Percentiles rank a stretch among this genome's conserved stretches.
phyloP scores from a whole-genome alignment of 2,329 filamentous ascomycete genomes.

The Pleomassaria siparia region DNA sequence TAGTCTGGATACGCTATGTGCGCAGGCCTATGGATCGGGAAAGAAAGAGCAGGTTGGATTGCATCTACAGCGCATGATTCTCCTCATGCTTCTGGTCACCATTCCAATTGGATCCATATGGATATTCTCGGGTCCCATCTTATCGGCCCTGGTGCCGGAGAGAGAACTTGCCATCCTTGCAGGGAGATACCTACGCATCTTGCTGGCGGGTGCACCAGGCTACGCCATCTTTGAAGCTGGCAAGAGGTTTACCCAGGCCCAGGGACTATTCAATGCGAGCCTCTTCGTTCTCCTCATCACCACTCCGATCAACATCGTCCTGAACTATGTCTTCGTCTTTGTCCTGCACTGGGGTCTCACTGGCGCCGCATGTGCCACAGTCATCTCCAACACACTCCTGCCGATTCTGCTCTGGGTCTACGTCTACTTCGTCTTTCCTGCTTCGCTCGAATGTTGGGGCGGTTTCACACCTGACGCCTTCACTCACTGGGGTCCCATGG shows the following conservation, averaged over 20 bases:
- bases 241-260: conserved; percentile 58
- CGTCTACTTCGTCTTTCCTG: conserved; percentile 43
- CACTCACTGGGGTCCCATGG: conserved; percentile 79
- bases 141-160: conserved; percentile 52
- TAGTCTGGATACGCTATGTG: conserved; percentile 54
- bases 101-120: conserved; percentile 54
- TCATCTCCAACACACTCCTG: conserved; percentile 53
- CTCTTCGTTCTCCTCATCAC: conserved; percentile 52
- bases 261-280: conserved; percentile 56
- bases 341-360: conserved; percentile 49
- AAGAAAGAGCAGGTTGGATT: conserved; percentile 53
- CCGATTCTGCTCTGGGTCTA: conserved; percentile 53
- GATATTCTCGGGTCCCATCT: conserved; percentile 51
- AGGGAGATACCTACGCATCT: conserved; percentile 52
- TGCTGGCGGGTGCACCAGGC: conserved; percentile 54
- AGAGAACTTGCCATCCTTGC: conserved; percentile 52
- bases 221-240: conserved; percentile 58
- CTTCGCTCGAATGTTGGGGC: conserved; percentile 62
- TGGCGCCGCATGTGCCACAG: conserved; percentile 55
- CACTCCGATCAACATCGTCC: conserved; percentile 51
- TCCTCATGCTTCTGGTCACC: conserved; percentile 51
- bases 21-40: conserved; percentile 55
- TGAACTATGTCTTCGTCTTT: conserved; percentile 54
- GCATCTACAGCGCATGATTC: conserved; percentile 56
- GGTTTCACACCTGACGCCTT: conserved; percentile 70